Conservation (phyloP, 176 grass and related monocot genomes). For the Bothriochloa decipiens region DNA sequence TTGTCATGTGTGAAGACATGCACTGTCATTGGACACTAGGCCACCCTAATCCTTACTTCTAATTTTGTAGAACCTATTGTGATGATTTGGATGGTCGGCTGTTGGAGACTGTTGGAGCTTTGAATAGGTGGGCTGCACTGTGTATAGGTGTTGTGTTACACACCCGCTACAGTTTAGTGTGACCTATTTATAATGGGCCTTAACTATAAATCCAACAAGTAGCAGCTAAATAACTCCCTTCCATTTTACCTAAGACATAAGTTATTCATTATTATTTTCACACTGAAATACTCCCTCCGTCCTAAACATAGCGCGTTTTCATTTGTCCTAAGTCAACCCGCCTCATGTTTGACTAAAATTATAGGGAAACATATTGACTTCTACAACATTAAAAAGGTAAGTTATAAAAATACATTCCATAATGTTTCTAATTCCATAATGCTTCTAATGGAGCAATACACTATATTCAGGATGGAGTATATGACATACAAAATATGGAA, state of each 20-base stretch:
- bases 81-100: conserved; percentile 43
- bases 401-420: background rate
- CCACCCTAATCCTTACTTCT: conserved; percentile 39
- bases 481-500: conserved; percentile 4
- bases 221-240: background rate
- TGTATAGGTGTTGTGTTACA: background rate
- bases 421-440: background rate
- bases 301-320: background rate
- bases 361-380: background rate
- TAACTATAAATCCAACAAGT: conserved; percentile 15
- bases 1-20: conserved; percentile 34
- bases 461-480: background rate
- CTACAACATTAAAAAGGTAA: background rate
- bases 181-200: conserved; percentile 20
- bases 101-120: conserved; percentile 35
- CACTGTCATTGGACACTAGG: conserved; percentile 13
- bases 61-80: conserved; percentile 55
- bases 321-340: background rate
- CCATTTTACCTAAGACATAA: conserved; percentile 4
- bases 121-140: conserved; percentile 30
- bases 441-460: too few species aligned
- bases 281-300: background rate
- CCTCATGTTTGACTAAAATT: background rate
- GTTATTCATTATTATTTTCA: conserved; percentile 4
- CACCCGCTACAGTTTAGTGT: conserved; percentile 22